Base-by-base conservation (phyloP, 805 yeast species). In the Candida arabinofermentans region DNA sequence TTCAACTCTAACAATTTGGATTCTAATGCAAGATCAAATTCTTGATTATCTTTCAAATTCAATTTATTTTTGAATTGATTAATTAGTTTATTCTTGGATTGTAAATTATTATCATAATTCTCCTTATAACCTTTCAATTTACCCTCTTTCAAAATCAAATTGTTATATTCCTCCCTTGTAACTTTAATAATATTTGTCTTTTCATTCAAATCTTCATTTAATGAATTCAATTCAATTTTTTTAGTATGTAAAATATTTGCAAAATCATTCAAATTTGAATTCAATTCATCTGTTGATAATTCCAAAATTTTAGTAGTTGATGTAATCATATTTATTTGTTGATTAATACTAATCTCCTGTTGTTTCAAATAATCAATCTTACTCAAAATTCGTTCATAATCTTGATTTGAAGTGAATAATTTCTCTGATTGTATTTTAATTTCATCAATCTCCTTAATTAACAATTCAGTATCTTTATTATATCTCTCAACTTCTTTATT, bases 401-500 rank as follows among this genome's bases (percentile, higher is more conserved):
- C 83, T 57, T 87, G 96, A 55, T 87, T 86, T 1, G 86, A 71
- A 37, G 78, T 76, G 62, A 88, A 89, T 12, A 90, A 65, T 12
- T 57, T 57, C 36, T 84, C 82, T 3, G 87, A 72, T 50, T 82
- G 76, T 29, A 61, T 59, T n/a, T 82, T 81, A 2, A 80, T 68
- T 3, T 58, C 58, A 14, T 71, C 71, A 38, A 90, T 71, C 44
- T 79, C 65, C 6, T 49, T 43, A 36, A 79, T 75, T 10, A 86
- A 59, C 1, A 52, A 55, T 1, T 66, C 70, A 3, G 83, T 78
- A 40, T 83, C 76, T 5, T 53, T 57, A 19, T 70, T 66, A 43
- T 73, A 78, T 1, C 43, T 46, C 1, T 70, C 72, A 1, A 83
- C 72, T 27, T 73, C 67, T 0, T 49, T 44, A 16, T 69, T 58